Percentiles rank a stretch among this genome's conserved stretches.
Conservation (phyloP, 2,329 filamentous ascomycete species). For the Cryphonectria radicalis region DNA sequence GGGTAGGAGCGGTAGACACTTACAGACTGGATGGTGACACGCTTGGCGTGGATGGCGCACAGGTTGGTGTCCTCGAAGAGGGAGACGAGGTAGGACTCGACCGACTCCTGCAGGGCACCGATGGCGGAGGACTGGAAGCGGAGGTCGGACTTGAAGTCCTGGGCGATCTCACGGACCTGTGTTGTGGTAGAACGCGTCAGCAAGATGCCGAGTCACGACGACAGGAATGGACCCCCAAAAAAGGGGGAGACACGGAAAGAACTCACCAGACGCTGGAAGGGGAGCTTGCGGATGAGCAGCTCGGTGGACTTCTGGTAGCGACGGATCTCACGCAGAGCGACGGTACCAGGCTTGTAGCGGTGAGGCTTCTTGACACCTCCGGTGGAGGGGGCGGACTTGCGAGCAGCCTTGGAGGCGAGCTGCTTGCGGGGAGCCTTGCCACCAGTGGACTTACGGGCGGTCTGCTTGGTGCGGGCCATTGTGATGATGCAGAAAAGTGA, state of each 20-base stretch:
- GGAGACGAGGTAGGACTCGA: constrained; percentile 97
- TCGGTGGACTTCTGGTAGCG: constrained; percentile 98
- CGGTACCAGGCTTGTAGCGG: constrained; percentile 87
- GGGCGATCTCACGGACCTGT: constrained; percentile 87
- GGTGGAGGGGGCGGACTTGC: constrained; percentile 96
- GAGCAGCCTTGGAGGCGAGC: constrained; percentile 98
- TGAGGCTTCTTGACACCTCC: constrained; percentile 97
- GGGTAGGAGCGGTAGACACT: constrained; percentile 33
- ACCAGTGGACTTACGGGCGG: constrained; percentile 77
- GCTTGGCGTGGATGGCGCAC: constrained; percentile 98
- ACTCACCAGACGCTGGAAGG: constrained; percentile 89
- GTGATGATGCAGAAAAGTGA: constrained; percentile 40
- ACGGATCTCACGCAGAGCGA: constrained; percentile 98
- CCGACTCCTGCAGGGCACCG: constrained; percentile 95
- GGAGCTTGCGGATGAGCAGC: constrained; percentile 94
- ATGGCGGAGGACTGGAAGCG: constrained; percentile 99
- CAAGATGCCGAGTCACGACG: background rate
- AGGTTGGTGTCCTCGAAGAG: constrained; percentile 99
- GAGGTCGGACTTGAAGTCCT: constrained; percentile 93
- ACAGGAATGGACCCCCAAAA: background rate
- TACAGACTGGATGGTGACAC: constrained; percentile 90
- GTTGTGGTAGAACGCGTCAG: constrained; percentile 32
- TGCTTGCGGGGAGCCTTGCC: constrained; percentile 88
- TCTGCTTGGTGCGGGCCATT: constrained; percentile 71
- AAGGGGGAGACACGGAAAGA: constrained; percentile 9